Conservation (phyloP, 768 basidiomycete genomes). For the Pleurotus djamor region DNA sequence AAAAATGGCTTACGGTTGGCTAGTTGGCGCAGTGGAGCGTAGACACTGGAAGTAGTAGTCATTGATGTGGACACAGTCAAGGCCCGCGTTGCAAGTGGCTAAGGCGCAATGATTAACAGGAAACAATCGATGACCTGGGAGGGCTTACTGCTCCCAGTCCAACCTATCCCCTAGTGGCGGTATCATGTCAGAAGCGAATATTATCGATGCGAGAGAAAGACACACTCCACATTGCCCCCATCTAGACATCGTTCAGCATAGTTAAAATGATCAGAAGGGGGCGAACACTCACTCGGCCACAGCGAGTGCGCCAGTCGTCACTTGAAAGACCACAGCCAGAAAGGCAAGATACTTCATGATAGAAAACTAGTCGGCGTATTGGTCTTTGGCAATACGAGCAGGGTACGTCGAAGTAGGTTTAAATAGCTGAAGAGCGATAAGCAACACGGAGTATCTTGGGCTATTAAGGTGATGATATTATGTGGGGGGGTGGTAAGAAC, state of each 20-base stretch:
- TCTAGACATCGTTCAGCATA: too few species aligned
- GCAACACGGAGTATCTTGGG: neutral
- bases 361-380: neutral
- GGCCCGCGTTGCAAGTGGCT: neutral
- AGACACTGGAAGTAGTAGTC: neutral
- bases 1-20: too few species aligned
- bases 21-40: too few species aligned
- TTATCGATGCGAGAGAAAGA: too few species aligned
- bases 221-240: neutral
- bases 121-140: neutral
- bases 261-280: neutral
- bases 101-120: neutral
- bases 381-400: neutral
- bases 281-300: neutral
- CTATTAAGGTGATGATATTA: neutral
- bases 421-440: neutral
- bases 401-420: neutral
- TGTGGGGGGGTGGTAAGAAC: neutral
- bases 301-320: neutral
- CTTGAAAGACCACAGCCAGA: constrained; percentile 2
- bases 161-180: neutral
- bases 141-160: neutral
- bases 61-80: neutral
- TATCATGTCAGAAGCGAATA: neutral
- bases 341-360: constrained; percentile 1